A percentile compares a stretch with the other conserved stretches of the same genome.
phyloP scores from a whole-genome alignment of 768 basidiomycete species.

The Suillus cothurnatus region DNA sequence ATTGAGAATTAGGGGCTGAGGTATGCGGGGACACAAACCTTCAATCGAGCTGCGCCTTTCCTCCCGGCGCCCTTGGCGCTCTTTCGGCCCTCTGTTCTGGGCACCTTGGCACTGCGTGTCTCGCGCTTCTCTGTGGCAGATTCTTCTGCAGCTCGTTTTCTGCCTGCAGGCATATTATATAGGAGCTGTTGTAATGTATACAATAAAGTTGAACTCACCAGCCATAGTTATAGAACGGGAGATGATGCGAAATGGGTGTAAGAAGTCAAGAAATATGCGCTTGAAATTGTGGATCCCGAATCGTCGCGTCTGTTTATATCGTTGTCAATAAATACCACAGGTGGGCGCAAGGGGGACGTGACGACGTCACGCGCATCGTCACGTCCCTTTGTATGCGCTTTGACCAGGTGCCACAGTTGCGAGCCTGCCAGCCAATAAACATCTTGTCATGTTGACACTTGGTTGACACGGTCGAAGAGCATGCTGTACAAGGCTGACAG shows the following conservation, averaged over 20 bases:
- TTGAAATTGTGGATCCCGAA: conserved; percentile 3
- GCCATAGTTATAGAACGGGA: conserved; percentile 24
- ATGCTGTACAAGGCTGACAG: background rate
- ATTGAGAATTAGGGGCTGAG: conserved; percentile 8
- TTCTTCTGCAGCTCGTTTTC: conserved; percentile 49
- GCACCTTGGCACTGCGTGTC: conserved; percentile 51
- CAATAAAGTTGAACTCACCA: conserved; percentile 21
- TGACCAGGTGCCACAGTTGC: conserved; percentile 1
- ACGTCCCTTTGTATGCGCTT: conserved; percentile 16
- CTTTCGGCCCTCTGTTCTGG: conserved; percentile 45
- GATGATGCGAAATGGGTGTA: conserved; percentile 10
- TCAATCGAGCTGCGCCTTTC: conserved; percentile 45
- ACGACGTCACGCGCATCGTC: conserved; percentile 38
- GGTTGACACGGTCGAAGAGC: background rate
- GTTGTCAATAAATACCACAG: conserved; percentile 22
- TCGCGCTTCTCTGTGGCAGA: conserved; percentile 32
- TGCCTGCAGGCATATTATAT: conserved; percentile 30
- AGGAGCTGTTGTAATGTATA: conserved; percentile 17
- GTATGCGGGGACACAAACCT: conserved; percentile 37
- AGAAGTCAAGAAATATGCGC: background rate
- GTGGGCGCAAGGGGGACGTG: conserved; percentile 15
- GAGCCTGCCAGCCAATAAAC: background rate
- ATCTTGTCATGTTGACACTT: background rate
- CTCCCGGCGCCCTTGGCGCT: conserved; percentile 35
- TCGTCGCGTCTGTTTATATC: conserved; percentile 9